Base-by-base conservation (phyloP, 768 basidiomycete genomes). In the Clavaria fumosa region DNA sequence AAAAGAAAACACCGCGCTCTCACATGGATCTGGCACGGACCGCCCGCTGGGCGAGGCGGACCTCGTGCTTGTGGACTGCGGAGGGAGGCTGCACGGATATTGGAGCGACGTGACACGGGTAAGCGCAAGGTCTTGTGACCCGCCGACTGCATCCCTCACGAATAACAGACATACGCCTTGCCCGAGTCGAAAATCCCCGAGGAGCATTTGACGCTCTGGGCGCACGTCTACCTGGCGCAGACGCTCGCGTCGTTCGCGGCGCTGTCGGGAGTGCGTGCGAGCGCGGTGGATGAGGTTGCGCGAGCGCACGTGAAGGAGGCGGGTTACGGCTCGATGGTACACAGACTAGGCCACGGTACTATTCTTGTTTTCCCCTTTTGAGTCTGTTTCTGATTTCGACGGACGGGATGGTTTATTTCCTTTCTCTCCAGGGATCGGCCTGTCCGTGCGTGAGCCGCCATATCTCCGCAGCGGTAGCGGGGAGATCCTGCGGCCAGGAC, bases 1-100 rank as follows among this genome's bases (percentile, higher is more conserved):
- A n/a, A 9, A 52, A 89, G 86, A 80, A 42, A 82, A 89, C 47
- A 86, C 84, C 4, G 85, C 84, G 2, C 68, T 85, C 17, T 86
- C 85, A 3, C 88, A 90, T 52, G 89, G 85, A 4, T 64, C 67
- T 24, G 81, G 83, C 2, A 77, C 76, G 0, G 79, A 89, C 50
- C 68, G 75, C 22, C 47, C 49, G 1, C 61, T 89, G 9, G 57
- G 54, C 1, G 51, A 57, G 37, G 48, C 61, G 4, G 85, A 91
- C 46, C 68, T 83, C 40, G 66, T 76, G 7, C 62, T 90, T 10
- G 76, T 89, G 41, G 86, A 90, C 51, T 69, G 72, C 36, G 78
- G 72, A 6, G 82, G 73, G 1, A 61, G 63, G 11, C 62, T 89
- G 30, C 70, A 80, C 47, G 83, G 78, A 1, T 89, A 91, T 50